Base-by-base conservation (phyloP, 805 yeast genomes). In the Starmerella scarabaei region DNA sequence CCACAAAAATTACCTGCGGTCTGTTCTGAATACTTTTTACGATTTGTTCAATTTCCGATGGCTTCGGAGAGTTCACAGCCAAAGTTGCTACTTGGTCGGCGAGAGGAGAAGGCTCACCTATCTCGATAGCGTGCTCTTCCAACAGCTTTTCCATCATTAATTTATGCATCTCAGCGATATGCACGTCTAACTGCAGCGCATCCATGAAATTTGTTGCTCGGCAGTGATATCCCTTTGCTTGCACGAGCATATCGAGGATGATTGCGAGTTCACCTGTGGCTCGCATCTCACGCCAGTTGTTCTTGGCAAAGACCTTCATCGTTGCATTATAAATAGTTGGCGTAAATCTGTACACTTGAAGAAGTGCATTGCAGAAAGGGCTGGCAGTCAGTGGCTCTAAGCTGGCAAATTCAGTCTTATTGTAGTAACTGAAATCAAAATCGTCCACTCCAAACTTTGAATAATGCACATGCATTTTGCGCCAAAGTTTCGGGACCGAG, bases 381-480 rank as follows among this genome's bases (percentile, higher is more conserved):
- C 81, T 82, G 38, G 79, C 82, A 9, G 80, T 69, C 53, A 85
- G 91, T 8, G 85, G 78, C 57, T 91, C 97, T n/a, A 88, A 65
- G 0, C 97, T 96, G 2, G 96, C 73, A 40, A 66, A 77, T 1
- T 54, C 45, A 0, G 96, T 80, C 30, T 67, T 66, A 55, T 88
- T 88, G 64, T 80, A 88, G 52, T 76, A 79, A 39, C 72, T 77
- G 56, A 91, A 88, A 61, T 88, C 95, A 61, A 91, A 91, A 58
- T 85, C 95, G 50, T 80, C 84, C 23, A 91, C 85, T 21, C 98
- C 98, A 59, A 84, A 88, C 52, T 73, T 77, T 41, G 93, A 80
- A 58, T 86, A 88, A 31, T 78, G 71, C 39, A 88, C 81, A 44
- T 78, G 80, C 34, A 83, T 64, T 50, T 76, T 73, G 30, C 75